Conservation (phyloP, 1,284 basidiomycete genomes). For the Cryptococcus sp. region DNA sequence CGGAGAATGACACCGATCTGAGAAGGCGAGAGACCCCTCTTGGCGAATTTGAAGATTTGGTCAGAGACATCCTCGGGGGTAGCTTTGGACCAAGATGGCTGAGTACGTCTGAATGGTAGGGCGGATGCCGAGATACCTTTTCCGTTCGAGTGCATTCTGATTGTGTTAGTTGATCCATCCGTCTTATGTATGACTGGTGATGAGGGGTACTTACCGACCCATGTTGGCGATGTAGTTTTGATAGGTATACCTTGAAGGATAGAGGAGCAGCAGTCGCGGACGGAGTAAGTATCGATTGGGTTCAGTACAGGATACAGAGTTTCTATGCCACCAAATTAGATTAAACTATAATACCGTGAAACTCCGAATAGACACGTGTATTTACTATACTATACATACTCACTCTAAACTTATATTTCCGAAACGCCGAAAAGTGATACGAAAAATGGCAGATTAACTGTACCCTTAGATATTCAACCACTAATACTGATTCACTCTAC, state of each 20-base stretch:
- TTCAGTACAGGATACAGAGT: neutral
- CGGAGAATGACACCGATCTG: conserved; percentile 98
- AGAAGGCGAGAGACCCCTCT: conserved; percentile 95
- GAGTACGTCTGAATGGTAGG: conserved; percentile 92
- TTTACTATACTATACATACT: neutral
- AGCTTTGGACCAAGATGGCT: conserved; percentile 95
- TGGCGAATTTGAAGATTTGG: conserved; percentile 94
- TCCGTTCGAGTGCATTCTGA: conserved; percentile 89
- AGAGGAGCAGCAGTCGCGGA: neutral
- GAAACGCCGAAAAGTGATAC: neutral
- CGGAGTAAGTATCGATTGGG: neutral
- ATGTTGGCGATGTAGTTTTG: conserved; percentile 26
- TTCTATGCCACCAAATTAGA: conserved; percentile 1
- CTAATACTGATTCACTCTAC: neutral
- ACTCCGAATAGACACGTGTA: neutral
- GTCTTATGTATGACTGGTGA: too few species aligned
- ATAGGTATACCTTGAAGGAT: conserved; percentile 10
- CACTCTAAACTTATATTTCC: neutral
- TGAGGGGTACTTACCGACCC: conserved; percentile 31
- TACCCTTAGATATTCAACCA: neutral
- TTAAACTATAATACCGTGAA: conserved; percentile 1
- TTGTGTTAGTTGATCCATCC: too few species aligned
- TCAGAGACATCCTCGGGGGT: conserved; percentile 92
- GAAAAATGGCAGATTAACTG: neutral
- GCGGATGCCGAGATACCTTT: conserved; percentile 99